phyloP scores from a whole-genome alignment of 106 monocot genomes.

The Hemerocallis citrina region DNA sequence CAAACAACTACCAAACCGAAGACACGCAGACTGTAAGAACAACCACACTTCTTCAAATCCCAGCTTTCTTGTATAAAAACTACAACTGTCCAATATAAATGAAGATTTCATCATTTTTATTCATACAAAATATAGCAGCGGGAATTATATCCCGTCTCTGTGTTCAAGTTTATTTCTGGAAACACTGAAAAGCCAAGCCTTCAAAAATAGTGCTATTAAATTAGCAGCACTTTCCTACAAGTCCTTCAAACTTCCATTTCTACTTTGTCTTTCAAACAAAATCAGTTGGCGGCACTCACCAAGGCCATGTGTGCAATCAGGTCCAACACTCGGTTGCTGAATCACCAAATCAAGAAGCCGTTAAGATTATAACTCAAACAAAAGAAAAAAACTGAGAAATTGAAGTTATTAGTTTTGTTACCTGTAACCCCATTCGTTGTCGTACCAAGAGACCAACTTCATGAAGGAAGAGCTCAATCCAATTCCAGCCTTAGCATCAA shows the following conservation, averaged over 20 bases:
- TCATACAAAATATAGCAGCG: slow-evolving; percentile 1
- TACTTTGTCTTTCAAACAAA: neutral
- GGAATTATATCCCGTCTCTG: neutral
- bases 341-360: slow-evolving; percentile 10
- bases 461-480: slow-evolving; percentile 81
- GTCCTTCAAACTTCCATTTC: neutral
- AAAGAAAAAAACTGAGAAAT: neutral
- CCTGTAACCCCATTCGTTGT: slow-evolving; percentile 99
- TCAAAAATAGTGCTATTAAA: neutral
- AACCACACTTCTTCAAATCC: neutral
- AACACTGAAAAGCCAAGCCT: neutral
- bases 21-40: too few species aligned
- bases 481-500: slow-evolving; percentile 98
- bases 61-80: neutral
- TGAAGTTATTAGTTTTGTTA: neutral
- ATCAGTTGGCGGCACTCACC: slow-evolving; percentile 38
- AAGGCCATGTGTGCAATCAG: slow-evolving; percentile 88
- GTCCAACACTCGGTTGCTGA: slow-evolving; percentile 91
- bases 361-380: too few species aligned
- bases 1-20: too few species aligned
- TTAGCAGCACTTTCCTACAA: neutral
- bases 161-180: neutral
- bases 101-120: neutral
- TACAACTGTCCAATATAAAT: neutral
- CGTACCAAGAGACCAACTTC: slow-evolving; percentile 97